phyloP scores from a whole-genome alignment of 2,329 filamentous ascomycete species.

The Shiraia bambusicola region DNA sequence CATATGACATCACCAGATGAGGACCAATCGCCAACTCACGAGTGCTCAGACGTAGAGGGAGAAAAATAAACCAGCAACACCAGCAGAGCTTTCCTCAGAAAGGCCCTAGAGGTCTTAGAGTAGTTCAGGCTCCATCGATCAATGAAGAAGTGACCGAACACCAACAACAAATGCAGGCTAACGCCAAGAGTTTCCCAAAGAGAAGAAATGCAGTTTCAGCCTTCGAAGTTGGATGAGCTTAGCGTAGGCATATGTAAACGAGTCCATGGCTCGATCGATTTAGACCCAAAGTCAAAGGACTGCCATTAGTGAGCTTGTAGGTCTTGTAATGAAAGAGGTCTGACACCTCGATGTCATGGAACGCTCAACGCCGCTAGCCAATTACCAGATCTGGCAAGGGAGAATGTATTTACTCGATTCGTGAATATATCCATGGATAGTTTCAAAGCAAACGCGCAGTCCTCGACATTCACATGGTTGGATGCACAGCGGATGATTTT shows the following conservation, averaged over 20 bases:
- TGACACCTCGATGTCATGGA: slow-evolving; percentile 58
- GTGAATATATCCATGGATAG: slow-evolving; percentile 63
- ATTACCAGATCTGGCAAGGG: slow-evolving; percentile 62
- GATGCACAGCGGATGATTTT: slow-evolving; percentile 58
- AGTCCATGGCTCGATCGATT: slow-evolving; percentile 46
- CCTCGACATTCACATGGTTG: slow-evolving; percentile 59
- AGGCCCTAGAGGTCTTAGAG: slow-evolving; percentile 31
- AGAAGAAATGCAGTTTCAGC: slow-evolving; percentile 44
- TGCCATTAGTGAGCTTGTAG: slow-evolving; percentile 59
- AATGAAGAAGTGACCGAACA: slow-evolving; percentile 35
- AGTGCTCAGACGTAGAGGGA: slow-evolving; percentile 1
- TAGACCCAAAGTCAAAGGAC: slow-evolving; percentile 49
- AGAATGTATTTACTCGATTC: slow-evolving; percentile 58
- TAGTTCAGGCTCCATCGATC: slow-evolving; percentile 27
- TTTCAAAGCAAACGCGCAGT: slow-evolving; percentile 59
- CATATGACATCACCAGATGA: slow-evolving; percentile 9
- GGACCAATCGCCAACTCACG: slow-evolving; percentile 5
- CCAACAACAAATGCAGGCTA: slow-evolving; percentile 38
- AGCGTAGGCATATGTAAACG: slow-evolving; percentile 55
- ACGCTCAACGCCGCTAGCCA: slow-evolving; percentile 53
- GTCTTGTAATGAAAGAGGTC: slow-evolving; percentile 56
- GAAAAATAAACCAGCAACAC: slow-evolving; percentile 3
- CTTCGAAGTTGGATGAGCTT: slow-evolving; percentile 52
- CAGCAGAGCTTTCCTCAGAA: slow-evolving; percentile 15
- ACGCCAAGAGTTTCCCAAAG: slow-evolving; percentile 36